Evolutionary conservation across 2,329 filamentous ascomycete genomes (phyloP), one percentile per base, ranked within the genome.

Genomic region (Talaromyces sp.): DNA sequence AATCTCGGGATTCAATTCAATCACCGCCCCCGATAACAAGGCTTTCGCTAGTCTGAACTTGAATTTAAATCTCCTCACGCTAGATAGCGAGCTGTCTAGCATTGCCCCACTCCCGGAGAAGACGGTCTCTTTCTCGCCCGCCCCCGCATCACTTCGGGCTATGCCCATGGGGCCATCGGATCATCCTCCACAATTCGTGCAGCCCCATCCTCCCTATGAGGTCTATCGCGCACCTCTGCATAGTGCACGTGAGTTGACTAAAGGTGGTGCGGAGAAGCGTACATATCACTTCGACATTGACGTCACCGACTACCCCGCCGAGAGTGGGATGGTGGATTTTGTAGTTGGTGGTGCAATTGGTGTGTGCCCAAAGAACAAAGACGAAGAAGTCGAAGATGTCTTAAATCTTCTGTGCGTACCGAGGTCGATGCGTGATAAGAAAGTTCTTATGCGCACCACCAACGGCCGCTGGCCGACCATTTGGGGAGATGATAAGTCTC

Each of bases 221-320:
- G 91, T 97, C 55, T 96, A 89, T 74, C 88, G 91, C 1, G 92
- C 93, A n/a, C 90, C 86, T 58, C 84, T 99, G 42, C 88, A 91
- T 73, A 86, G 86, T 64, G 85, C 91, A 2, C 87, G 94, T 51
- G 91, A 96, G 74, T 77, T 99, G 69, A 99, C 94, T 11, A 88
- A 85, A 69, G 80, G 84, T 20, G 93, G 93, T 19, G 94, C 94
- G 4, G 91, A 96, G 79, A 99, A 99, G 83, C 84, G 93, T 55
- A 99, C 94, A 0, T 96, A 93, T 72, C 94, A 99, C 74, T 97
- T 97, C 66, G 94, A 97, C 66, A 85, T 99, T 40, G 94, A 99
- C 66, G 88, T 99, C 45, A 97, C 93, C 44, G 88, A 96, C 70
- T 99, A 99, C 65, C 91, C 94, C 0, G 83, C 85, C 17, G 91